These are phyloP conservation scores for Myochromella boudieri DNA, from an alignment of 768 basidiomycete species.

Conservation along the genomic window DNA sequence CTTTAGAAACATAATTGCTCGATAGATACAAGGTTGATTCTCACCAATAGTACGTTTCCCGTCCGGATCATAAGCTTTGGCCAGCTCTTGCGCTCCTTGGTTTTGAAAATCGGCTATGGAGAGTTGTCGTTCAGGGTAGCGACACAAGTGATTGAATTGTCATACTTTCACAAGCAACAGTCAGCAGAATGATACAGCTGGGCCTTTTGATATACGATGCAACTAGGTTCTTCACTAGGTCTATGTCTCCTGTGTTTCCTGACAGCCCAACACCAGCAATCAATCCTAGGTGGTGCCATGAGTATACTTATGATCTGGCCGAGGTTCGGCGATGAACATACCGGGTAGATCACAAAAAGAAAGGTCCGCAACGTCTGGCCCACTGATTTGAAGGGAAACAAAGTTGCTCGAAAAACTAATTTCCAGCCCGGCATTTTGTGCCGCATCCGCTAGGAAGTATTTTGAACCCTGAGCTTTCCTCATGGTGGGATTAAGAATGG, in stretches of 20 bases:
- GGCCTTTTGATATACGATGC: conserved; percentile 57
- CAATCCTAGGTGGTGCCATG: conserved; percentile 48
- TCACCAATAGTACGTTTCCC: conserved; percentile 72
- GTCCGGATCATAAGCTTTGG: conserved; percentile 56
- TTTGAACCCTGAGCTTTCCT: conserved; percentile 5
- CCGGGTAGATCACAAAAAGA: conserved; percentile 69
- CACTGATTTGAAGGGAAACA: conserved; percentile 59
- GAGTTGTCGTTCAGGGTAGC: not conserved
- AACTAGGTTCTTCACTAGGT: conserved; percentile 59
- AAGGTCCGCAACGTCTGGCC: conserved; percentile 58
- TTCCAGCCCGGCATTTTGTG: conserved; percentile 25
- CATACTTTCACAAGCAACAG: conserved; percentile 66
- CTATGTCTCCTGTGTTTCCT: conserved; percentile 56
- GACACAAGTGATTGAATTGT: not conserved
- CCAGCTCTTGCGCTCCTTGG: conserved; percentile 69
- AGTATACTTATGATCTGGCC: no score
- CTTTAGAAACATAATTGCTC: conserved; percentile 6
- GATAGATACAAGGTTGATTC: not conserved
- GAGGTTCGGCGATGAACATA: no score
- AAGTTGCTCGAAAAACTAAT: conserved; percentile 54
- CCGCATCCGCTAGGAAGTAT: conserved; percentile 38
- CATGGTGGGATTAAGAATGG: conserved; percentile 59
- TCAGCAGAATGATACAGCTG: conserved; percentile 62
- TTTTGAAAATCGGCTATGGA: conserved; percentile 75
- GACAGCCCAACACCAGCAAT: conserved; percentile 54